Evolutionary conservation across 2,329 filamentous ascomycete genomes (phyloP).

Genomic region (Corinectria fuckeliana): DNA sequence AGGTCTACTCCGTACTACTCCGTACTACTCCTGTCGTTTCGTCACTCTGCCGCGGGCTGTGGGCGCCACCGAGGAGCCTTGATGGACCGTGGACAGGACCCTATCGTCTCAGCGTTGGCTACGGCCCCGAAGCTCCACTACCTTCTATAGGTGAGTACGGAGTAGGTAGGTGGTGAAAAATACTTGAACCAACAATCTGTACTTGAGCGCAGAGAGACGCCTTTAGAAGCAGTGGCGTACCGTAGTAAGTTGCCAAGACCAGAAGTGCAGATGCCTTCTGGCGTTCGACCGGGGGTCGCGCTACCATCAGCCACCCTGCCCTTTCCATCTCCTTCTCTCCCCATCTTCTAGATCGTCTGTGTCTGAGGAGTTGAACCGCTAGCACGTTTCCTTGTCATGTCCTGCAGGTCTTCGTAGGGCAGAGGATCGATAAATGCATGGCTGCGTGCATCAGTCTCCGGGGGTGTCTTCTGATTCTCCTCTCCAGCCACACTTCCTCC

Average conservation of each 20-base stretch:
- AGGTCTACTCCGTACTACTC: no score
- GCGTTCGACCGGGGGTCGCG: not conserved
- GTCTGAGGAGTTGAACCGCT: no score
- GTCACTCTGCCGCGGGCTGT: no score
- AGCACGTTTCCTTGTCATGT: no score
- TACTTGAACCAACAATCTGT: no score
- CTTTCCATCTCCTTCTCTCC: not conserved
- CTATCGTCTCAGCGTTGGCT: not conserved
- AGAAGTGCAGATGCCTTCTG: not conserved
- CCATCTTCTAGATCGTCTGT: no score
- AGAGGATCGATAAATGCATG: no score
- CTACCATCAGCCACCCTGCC: not conserved
- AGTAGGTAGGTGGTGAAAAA: no score
- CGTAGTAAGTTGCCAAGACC: not conserved
- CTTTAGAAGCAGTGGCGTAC: not conserved
- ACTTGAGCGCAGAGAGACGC: not conserved
- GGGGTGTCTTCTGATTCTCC: not conserved
- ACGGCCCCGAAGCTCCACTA: not conserved
- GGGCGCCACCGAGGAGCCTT: not conserved
- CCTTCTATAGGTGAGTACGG: not conserved
- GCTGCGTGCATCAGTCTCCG: not conserved
- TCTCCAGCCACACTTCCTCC: not conserved
- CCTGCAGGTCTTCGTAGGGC: no score
- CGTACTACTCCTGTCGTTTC: no score
- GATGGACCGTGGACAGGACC: no score